Percentiles rank a stretch among this genome's conserved stretches.
Evolutionary conservation across 306 rosid species (phyloP).

Genomic region (Canavalia gladiata): DNA sequence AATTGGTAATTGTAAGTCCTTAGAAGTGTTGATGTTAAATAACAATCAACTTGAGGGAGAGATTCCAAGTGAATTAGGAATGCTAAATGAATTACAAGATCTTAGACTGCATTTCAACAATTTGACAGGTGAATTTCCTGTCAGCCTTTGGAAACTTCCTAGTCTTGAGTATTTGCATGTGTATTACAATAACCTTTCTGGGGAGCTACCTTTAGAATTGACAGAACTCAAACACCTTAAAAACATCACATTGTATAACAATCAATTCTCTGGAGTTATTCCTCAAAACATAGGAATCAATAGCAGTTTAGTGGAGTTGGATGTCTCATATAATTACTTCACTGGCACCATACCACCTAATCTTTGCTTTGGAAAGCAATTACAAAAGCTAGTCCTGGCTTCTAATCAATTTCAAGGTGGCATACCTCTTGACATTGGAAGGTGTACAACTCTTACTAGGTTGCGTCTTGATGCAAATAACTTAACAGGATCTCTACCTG

Average conservation of each 20-base stretch:
- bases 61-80: constrained; percentile 67
- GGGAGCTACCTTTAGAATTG: constrained; percentile 63
- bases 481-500: constrained; percentile 47
- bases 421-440: constrained; percentile 62
- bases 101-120: constrained; percentile 55
- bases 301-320: constrained; percentile 1
- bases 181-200: constrained; percentile 59
- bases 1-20: constrained; percentile 27
- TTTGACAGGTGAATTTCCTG: constrained; percentile 69
- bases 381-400: constrained; percentile 52
- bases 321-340: not conserved
- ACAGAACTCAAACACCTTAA: constrained; percentile 61
- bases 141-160: constrained; percentile 72
- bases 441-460: constrained; percentile 62
- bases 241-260: constrained; percentile 59
- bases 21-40: not conserved
- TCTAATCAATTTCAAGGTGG: constrained; percentile 61
- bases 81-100: constrained; percentile 51
- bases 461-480: constrained; percentile 51
- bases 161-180: constrained; percentile 37
- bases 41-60: constrained; percentile 31
- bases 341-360: constrained; percentile 65
- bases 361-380: constrained; percentile 63
- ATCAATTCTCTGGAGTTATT: constrained; percentile 64
- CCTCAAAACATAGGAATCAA: constrained; percentile 37